Evolutionary conservation across 495 filamentous ascomycete species (phyloP).

Genomic region (Penicillium odoratum): DNA sequence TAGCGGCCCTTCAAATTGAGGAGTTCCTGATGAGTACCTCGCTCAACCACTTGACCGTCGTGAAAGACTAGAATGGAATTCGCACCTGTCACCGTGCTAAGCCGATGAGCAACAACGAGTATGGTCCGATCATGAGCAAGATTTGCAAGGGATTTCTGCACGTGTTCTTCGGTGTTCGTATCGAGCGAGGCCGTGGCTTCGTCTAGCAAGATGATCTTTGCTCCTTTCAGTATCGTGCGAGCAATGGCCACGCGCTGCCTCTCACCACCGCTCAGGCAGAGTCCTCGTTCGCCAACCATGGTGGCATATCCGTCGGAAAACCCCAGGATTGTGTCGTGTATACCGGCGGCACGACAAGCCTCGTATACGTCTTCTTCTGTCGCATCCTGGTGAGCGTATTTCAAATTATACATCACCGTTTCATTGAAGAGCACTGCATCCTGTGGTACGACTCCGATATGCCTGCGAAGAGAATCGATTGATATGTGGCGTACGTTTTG

Average conservation of each 20-base stretch:
- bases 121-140: conserved; percentile 84
- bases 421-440: too few species aligned
- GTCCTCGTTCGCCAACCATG: too few species aligned
- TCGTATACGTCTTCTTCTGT: too few species aligned
- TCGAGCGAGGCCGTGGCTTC: conserved; percentile 96
- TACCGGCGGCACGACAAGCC: too few species aligned
- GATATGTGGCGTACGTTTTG: too few species aligned
- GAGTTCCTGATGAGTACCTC: conserved; percentile 83
- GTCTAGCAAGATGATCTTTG: conserved; percentile 92
- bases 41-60: conserved; percentile 78
- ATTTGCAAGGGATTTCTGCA: conserved; percentile 78
- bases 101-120: conserved; percentile 79
- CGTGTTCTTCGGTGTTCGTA: conserved; percentile 93
- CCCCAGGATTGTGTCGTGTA: too few species aligned
- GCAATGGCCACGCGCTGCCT: conserved; percentile 73
- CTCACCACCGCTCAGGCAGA: too few species aligned
- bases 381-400: too few species aligned
- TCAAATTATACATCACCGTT: too few species aligned
- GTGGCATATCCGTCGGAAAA: too few species aligned
- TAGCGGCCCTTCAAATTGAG: conserved; percentile 77
- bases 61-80: conserved; percentile 92
- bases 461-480: too few species aligned
- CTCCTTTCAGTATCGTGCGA: conserved; percentile 92
- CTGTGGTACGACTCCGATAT: too few species aligned
- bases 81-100: conserved; percentile 91